These are phyloP conservation scores for Coemansia sp. DNA, from an alignment of 192 early-diverging fungal genomes.

Conservation along the genomic window DNA sequence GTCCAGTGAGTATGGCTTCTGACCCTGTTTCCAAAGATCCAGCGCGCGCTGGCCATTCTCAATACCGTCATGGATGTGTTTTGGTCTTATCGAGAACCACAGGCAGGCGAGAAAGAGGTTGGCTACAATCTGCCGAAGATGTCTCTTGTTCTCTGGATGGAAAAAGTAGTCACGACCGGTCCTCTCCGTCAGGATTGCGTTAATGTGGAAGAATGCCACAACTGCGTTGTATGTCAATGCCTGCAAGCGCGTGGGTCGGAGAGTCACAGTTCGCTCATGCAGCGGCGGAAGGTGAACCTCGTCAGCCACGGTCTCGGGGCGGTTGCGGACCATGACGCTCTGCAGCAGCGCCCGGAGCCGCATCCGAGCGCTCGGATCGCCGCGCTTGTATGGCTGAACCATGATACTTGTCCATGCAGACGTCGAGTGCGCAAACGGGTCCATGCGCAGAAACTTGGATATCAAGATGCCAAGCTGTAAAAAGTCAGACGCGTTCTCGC, in stretches of 20 bases:
- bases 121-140: slow-evolving; percentile 57
- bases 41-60: slow-evolving; percentile 32
- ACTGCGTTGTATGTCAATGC: slow-evolving; percentile 43
- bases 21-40: slow-evolving; percentile 34
- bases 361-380: slow-evolving; percentile 45
- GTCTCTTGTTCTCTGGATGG: slow-evolving; percentile 57
- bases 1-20: slow-evolving; percentile 29
- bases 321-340: slow-evolving; percentile 72
- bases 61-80: slow-evolving; percentile 38
- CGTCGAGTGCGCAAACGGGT: slow-evolving; percentile 57
- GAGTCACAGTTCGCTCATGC: slow-evolving; percentile 33
- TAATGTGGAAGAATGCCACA: slow-evolving; percentile 65
- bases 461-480: slow-evolving; percentile 60
- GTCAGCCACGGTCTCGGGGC: slow-evolving; percentile 50
- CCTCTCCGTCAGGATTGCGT: slow-evolving; percentile 63
- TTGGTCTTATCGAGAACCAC: slow-evolving; percentile 58
- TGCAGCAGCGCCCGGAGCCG: slow-evolving; percentile 61
- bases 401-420: slow-evolving; percentile 54
- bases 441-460: slow-evolving; percentile 59
- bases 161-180: slow-evolving; percentile 73
- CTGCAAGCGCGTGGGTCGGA: slow-evolving; percentile 36
- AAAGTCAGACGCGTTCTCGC: slow-evolving; percentile 39
- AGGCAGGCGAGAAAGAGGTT: slow-evolving; percentile 66
- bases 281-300: slow-evolving; percentile 68
- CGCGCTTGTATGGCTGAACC: slow-evolving; percentile 56